phyloP scores from a whole-genome alignment of 768 basidiomycete species.

The Suillus plorans region DNA sequence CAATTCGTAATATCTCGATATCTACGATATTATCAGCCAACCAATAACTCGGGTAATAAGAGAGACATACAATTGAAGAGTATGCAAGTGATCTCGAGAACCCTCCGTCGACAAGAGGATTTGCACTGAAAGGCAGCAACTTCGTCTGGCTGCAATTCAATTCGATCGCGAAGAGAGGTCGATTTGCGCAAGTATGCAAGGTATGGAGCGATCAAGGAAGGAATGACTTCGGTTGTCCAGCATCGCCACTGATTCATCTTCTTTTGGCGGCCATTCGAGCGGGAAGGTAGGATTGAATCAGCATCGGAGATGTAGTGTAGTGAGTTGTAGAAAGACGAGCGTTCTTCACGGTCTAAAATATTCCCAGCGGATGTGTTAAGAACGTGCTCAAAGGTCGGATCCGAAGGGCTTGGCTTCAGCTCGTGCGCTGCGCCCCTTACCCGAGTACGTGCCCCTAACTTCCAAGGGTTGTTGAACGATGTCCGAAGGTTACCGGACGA shows the following conservation, averaged over 20 bases:
- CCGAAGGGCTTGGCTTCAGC: too few species aligned
- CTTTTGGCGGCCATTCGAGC: background rate
- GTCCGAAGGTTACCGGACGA: too few species aligned
- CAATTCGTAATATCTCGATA: background rate
- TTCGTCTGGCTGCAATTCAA: background rate
- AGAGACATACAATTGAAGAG: constrained; percentile 4
- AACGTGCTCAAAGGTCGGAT: too few species aligned
- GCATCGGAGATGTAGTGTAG: background rate
- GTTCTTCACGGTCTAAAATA: background rate
- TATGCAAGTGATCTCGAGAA: background rate
- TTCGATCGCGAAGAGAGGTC: background rate
- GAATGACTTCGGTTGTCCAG: background rate
- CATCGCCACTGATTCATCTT: background rate
- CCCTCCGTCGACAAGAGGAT: background rate
- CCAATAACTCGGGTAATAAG: background rate
- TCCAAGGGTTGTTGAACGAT: too few species aligned
- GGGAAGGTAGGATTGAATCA: background rate
- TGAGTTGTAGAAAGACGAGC: background rate
- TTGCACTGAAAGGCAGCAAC: background rate
- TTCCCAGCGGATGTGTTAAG: background rate
- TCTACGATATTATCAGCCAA: background rate
- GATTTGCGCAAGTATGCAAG: constrained; percentile 4
- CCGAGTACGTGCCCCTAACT: too few species aligned
- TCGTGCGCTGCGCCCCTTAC: too few species aligned
- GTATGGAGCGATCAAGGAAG: constrained; percentile 6